phyloP scores from a whole-genome alignment of 1,284 basidiomycete genomes.

The Ganoderma sinense region DNA sequence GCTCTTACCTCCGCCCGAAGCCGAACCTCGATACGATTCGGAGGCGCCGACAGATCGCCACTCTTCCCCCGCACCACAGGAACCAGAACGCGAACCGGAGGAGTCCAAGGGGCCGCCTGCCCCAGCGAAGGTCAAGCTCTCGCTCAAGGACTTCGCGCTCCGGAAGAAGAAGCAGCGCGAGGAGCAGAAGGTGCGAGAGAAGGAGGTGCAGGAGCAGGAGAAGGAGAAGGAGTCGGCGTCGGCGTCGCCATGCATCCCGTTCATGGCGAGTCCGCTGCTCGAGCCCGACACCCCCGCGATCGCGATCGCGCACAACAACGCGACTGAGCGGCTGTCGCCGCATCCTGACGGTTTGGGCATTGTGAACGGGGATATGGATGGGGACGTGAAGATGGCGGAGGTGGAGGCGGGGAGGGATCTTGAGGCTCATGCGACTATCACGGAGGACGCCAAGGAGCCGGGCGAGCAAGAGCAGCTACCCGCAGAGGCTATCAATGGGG shows the following conservation, averaged over 20 bases:
- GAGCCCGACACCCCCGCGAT: not conserved
- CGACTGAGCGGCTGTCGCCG: not conserved
- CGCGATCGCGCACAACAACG: too few relatives aligned
- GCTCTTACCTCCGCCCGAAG: not conserved
- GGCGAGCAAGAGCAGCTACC: not conserved
- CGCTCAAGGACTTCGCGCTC: constrained; percentile 46
- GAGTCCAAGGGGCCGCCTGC: constrained; percentile 29
- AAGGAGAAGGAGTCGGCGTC: not conserved
- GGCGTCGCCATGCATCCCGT: constrained; percentile 1
- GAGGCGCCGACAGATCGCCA: not conserved
- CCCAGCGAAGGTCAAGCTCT: constrained; percentile 45
- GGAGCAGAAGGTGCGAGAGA: constrained; percentile 21
- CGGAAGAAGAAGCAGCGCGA: constrained; percentile 47
- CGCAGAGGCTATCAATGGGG: not conserved
- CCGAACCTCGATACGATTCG: not conserved
- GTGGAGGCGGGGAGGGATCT: not conserved
- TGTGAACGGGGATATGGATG: not conserved
- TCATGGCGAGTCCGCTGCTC: not conserved
- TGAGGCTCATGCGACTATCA: not conserved
- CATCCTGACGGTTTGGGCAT: not conserved
- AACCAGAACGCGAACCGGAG: constrained; percentile 10
- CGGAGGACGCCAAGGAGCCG: not conserved
- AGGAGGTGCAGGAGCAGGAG: constrained; percentile 9
- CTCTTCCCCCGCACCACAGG: not conserved
- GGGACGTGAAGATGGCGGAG: constrained; percentile 14